A percentile compares a stretch with the other conserved stretches of the same genome.
Conservation (phyloP, 2,329 filamentous ascomycete species). For the Arthroderma uncinatum region DNA sequence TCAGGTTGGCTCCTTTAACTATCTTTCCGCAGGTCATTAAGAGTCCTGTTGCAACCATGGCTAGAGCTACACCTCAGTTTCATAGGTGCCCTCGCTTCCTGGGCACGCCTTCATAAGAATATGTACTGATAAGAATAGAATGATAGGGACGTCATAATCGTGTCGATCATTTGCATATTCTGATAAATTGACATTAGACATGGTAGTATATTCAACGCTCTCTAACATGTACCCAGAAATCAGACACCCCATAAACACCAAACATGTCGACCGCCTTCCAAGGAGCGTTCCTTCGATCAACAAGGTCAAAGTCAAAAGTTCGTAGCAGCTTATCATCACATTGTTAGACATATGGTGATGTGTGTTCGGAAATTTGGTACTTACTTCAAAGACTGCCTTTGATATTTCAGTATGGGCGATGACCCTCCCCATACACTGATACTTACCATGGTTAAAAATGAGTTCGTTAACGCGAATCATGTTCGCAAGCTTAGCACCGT, state of each 20-base stretch:
- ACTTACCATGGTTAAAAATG: slow-evolving; percentile 5
- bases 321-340: background rate
- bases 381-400: slow-evolving; percentile 8
- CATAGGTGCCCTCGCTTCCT: too few species aligned
- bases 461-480: slow-evolving; percentile 6
- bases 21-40: too few species aligned
- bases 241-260: background rate
- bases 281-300: background rate
- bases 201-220: background rate
- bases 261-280: background rate
- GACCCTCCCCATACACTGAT: slow-evolving; percentile 5
- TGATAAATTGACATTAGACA: too few species aligned
- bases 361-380: background rate
- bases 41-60: too few species aligned
- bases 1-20: too few species aligned
- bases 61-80: too few species aligned
- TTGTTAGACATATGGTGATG: background rate
- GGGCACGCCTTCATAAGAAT: too few species aligned
- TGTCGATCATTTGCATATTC: too few species aligned
- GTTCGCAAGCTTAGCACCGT: background rate
- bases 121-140: too few species aligned
- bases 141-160: too few species aligned
- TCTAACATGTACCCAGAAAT: background rate
- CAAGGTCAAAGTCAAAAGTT: background rate
- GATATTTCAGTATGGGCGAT: slow-evolving; percentile 8